Conservation (phyloP, 1,284 basidiomycete species). For the Irpex lacteus region DNA sequence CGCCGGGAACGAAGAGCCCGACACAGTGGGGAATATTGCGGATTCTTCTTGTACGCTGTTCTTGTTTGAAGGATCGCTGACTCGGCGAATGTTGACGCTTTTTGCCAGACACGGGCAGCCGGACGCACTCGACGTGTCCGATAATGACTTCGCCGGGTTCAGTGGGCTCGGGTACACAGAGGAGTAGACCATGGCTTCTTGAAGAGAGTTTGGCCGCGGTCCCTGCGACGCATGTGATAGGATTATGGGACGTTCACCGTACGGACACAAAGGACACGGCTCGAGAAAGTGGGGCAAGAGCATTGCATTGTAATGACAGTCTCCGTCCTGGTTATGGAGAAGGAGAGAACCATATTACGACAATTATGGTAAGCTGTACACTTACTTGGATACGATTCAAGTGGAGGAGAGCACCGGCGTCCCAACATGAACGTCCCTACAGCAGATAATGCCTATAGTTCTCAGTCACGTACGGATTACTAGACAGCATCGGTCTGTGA, state of each 20-base stretch:
- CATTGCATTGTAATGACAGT: no score
- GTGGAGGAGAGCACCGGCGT: no score
- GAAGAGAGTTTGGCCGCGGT: slow-evolving; percentile 13
- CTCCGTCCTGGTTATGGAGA: no score
- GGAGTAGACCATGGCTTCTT: slow-evolving; percentile 10
- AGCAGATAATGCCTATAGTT: no score
- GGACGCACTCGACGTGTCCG: slow-evolving; percentile 14
- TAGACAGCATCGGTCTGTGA: no score
- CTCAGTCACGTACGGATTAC: no score
- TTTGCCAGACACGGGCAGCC: slow-evolving; percentile 7
- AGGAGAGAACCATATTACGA: no score
- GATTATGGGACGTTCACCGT: neutral
- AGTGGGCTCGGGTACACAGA: slow-evolving; percentile 13
- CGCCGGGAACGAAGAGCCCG: neutral
- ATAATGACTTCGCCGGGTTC: slow-evolving; percentile 13
- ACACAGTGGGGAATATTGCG: neutral
- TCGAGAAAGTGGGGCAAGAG: neutral
- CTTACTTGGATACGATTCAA: no score
- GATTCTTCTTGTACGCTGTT: slow-evolving; percentile 9
- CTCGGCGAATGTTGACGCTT: slow-evolving; percentile 11
- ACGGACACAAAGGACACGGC: neutral
- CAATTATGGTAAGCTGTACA: no score
- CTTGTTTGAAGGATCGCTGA: slow-evolving; percentile 7
- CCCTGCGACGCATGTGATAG: neutral
- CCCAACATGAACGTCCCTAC: no score